phyloP scores from a whole-genome alignment of 306 rosid genomes.

The Pterocarpus macrocarpus region DNA sequence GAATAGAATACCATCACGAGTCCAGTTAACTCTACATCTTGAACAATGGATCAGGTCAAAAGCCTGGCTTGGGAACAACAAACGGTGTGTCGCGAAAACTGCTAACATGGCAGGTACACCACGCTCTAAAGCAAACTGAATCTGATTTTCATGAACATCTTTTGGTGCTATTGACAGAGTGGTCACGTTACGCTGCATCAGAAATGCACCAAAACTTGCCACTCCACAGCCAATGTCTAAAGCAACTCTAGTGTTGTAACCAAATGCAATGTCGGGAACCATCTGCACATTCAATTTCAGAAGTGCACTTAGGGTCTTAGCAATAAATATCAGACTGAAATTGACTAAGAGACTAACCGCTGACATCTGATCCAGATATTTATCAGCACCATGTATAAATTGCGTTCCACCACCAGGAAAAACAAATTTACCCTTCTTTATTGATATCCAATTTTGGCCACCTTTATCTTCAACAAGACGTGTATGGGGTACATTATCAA shows the following conservation, averaged over 20 bases:
- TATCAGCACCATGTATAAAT: constrained; percentile 81
- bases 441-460: constrained; percentile 85
- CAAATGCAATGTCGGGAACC: constrained; percentile 87
- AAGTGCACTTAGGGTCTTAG: constrained; percentile 18
- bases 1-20: constrained; percentile 72
- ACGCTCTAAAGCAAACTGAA: constrained; percentile 95
- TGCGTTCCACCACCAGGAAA: constrained; percentile 91
- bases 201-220: constrained; percentile 91
- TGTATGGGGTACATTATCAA: constrained; percentile 84
- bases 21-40: constrained; percentile 89
- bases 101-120: constrained; percentile 93
- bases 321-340: constrained; percentile 23
- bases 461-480: constrained; percentile 87
- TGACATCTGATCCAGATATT: constrained; percentile 80
- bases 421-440: constrained; percentile 66
- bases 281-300: constrained; percentile 61
- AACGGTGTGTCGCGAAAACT: constrained; percentile 71
- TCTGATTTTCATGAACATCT: constrained; percentile 88
- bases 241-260: constrained; percentile 70
- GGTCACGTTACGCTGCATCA: constrained; percentile 75
- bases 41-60: constrained; percentile 95
- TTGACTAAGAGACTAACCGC: constrained; percentile 56
- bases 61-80: constrained; percentile 88
- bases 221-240: constrained; percentile 93
- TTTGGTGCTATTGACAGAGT: constrained; percentile 85